These are phyloP conservation scores for Mucor mucedo DNA, from an alignment of 371 early-diverging fungal species.

Conservation along the genomic window DNA sequence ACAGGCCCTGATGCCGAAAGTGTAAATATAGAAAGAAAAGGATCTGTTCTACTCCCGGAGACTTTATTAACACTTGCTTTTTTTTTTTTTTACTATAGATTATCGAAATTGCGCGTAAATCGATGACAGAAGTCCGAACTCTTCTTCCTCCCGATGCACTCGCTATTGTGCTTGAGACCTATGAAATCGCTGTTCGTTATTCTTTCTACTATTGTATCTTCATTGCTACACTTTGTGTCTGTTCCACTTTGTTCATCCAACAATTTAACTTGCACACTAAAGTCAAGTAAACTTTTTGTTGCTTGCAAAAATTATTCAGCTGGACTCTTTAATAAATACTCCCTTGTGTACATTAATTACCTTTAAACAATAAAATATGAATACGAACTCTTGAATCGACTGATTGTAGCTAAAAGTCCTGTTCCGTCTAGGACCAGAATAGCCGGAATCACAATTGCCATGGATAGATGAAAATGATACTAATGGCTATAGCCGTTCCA, in stretches of 20 bases:
- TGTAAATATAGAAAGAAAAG: conserved; percentile 10
- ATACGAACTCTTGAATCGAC: no score
- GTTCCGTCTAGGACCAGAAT: no score
- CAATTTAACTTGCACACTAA: conserved; percentile 51
- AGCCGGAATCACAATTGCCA: no score
- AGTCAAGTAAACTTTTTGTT: conserved; percentile 24
- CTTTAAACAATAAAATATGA: no score
- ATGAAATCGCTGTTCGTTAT: conserved; percentile 41
- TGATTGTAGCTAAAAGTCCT: no score
- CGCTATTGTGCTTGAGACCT: conserved; percentile 47
- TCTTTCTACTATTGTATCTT: conserved; percentile 39
- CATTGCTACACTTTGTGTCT: conserved; percentile 37
- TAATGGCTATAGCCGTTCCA: no score
- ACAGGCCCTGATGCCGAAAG: conserved; percentile 49
- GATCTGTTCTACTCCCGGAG: background rate
- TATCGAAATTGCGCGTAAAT: conserved; percentile 52
- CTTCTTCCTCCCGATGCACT: conserved; percentile 44
- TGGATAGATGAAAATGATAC: no score
- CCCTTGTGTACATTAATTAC: background rate
- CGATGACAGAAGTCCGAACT: conserved; percentile 42
- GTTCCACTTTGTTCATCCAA: conserved; percentile 54
- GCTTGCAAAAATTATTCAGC: background rate
- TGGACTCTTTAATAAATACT: background rate
- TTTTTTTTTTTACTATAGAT: conserved; percentile 24
- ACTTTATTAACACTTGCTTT: background rate